Conservation (phyloP, 2,329 filamentous ascomycete species). For the Cladosporium sp. region DNA sequence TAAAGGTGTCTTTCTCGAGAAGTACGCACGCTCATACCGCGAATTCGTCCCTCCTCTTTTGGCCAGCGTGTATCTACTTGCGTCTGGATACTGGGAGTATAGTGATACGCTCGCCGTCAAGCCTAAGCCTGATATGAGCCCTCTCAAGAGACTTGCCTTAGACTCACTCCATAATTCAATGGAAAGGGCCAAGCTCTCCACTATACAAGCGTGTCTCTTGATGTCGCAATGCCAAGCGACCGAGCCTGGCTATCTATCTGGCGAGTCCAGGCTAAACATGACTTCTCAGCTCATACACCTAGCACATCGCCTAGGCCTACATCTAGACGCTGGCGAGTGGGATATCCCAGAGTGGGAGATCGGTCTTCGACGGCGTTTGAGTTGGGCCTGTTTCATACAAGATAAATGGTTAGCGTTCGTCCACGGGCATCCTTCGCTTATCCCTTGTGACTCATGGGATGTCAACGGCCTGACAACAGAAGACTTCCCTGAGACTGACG, state of each 20-base stretch:
- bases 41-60: conserved; percentile 58
- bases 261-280: conserved; percentile 22
- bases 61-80: conserved; percentile 59
- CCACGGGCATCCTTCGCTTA: conserved; percentile 26
- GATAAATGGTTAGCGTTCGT: conserved; percentile 28
- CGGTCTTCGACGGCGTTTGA: conserved; percentile 26
- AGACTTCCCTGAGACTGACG: conserved; percentile 30
- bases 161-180: conserved; percentile 35
- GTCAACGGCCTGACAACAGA: conserved; percentile 21
- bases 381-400: conserved; percentile 29
- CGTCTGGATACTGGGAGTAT: conserved; percentile 58
- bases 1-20: conserved; percentile 59
- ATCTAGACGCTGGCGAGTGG: conserved; percentile 28
- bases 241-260: conserved; percentile 21
- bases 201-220: conserved; percentile 37
- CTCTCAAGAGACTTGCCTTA: conserved; percentile 33
- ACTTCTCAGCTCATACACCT: conserved; percentile 36
- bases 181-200: conserved; percentile 38
- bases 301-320: conserved; percentile 37
- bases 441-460: conserved; percentile 25
- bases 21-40: conserved; percentile 54
- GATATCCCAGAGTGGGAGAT: conserved; percentile 29
- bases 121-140: conserved; percentile 39
- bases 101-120: conserved; percentile 48
- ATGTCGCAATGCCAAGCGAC: conserved; percentile 34